These are phyloP conservation scores for Eucalyptus shirleyi DNA, from an alignment of 345 rosid species.

Conservation along the genomic window DNA sequence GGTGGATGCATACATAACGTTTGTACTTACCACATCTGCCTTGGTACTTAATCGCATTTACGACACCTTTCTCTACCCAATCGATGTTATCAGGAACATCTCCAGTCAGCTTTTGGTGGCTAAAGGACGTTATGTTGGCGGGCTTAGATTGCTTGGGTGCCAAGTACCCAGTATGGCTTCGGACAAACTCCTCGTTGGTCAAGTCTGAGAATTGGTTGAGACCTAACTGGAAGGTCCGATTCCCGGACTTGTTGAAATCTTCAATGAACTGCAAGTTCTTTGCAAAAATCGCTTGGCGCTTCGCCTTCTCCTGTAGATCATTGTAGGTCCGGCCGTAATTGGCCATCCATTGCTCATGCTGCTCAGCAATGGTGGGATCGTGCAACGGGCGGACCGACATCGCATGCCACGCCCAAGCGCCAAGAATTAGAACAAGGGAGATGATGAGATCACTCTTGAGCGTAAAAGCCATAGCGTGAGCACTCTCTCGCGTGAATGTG, in stretches of 20 bases:
- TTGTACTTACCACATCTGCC: background rate
- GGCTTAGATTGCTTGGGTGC: background rate
- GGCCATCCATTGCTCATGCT: background rate
- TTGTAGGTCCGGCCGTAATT: background rate
- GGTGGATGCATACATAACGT: background rate
- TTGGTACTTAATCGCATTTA: background rate
- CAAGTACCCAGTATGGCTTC: background rate
- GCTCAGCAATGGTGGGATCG: background rate
- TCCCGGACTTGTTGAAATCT: slow-evolving; percentile 1
- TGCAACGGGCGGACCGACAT: background rate
- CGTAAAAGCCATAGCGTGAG: too few species aligned
- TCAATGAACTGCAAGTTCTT: slow-evolving; percentile 14
- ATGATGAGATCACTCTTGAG: too few species aligned
- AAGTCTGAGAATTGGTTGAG: slow-evolving; percentile 20
- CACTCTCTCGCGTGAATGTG: too few species aligned
- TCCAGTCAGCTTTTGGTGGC: background rate
- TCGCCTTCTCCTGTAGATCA: slow-evolving; percentile 5
- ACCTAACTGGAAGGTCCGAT: slow-evolving; percentile 9
- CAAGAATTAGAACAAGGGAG: too few species aligned
- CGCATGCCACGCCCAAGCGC: too few species aligned
- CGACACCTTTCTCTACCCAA: background rate
- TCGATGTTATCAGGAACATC: background rate
- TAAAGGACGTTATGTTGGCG: background rate
- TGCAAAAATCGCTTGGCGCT: slow-evolving; percentile 12
- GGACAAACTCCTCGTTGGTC: slow-evolving; percentile 13